These are phyloP conservation scores for Ilyonectria sp. DNA, from an alignment of 2,329 filamentous ascomycete genomes.

Conservation along the genomic window DNA sequence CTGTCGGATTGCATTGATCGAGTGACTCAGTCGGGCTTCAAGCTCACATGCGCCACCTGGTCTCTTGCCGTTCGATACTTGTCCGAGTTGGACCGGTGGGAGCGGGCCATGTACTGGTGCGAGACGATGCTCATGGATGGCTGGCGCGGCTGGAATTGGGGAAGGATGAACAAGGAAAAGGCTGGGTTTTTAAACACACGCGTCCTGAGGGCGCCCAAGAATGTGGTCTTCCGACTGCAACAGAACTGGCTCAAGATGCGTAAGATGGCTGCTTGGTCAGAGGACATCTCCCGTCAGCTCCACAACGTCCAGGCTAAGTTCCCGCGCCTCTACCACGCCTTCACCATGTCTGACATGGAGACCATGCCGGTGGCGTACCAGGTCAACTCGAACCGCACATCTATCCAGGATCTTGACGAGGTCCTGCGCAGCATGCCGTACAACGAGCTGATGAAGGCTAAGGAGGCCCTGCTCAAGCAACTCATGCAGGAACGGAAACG, in stretches of 20 bases:
- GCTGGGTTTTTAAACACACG: slow-evolving; percentile 57
- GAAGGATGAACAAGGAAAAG: slow-evolving; percentile 47
- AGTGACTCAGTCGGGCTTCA: slow-evolving; percentile 78
- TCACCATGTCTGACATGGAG: slow-evolving; percentile 53
- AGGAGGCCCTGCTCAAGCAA: slow-evolving; percentile 38
- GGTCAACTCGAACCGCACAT: slow-evolving; percentile 35
- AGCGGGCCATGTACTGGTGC: slow-evolving; percentile 80
- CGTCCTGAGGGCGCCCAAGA: slow-evolving; percentile 50
- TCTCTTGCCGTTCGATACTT: slow-evolving; percentile 82
- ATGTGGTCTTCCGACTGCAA: slow-evolving; percentile 64
- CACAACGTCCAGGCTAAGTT: slow-evolving; percentile 57
- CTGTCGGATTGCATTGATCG: slow-evolving; percentile 67
- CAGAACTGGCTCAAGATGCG: slow-evolving; percentile 66
- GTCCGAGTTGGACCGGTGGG: slow-evolving; percentile 69
- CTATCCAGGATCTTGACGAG: slow-evolving; percentile 49
- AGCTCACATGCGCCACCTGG: slow-evolving; percentile 83
- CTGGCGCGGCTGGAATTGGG: slow-evolving; percentile 80
- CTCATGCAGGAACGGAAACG: slow-evolving; percentile 37
- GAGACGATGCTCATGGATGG: slow-evolving; percentile 84
- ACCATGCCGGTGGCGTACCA: slow-evolving; percentile 47
- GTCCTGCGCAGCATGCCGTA: slow-evolving; percentile 50
- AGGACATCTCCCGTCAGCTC: slow-evolving; percentile 58
- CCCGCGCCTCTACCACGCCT: slow-evolving; percentile 59
- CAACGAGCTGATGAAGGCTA: slow-evolving; percentile 49
- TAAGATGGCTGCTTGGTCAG: slow-evolving; percentile 64